phyloP scores from a whole-genome alignment of 2,329 filamentous ascomycete species.

The Fusarium transvaalense region DNA sequence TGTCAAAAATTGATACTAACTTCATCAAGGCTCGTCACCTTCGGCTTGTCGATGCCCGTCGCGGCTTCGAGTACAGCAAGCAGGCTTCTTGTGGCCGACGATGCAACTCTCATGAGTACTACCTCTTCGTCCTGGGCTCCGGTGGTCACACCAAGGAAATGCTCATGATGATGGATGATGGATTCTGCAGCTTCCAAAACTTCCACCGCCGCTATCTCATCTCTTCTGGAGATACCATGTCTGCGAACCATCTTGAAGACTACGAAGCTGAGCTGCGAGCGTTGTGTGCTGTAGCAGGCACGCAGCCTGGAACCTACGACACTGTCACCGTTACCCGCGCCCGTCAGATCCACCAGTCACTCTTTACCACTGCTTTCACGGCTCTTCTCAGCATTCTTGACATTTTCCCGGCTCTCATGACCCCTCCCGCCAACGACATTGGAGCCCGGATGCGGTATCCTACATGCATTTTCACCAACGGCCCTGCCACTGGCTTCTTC shows the following conservation, averaged over 20 bases:
- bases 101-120: slow-evolving; percentile 58
- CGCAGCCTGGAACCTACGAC: slow-evolving; percentile 66
- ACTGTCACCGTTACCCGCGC: slow-evolving; percentile 80
- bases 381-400: slow-evolving; percentile 73
- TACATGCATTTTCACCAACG: slow-evolving; percentile 85
- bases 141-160: slow-evolving; percentile 97
- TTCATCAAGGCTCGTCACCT: slow-evolving; percentile 49
- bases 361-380: slow-evolving; percentile 78
- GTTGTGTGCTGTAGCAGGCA: slow-evolving; percentile 33
- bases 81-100: not conserved
- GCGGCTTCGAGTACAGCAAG: slow-evolving; percentile 35
- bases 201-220: slow-evolving; percentile 85
- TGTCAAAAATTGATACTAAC: slow-evolving; percentile 1
- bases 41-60: slow-evolving; percentile 45
- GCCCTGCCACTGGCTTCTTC: slow-evolving; percentile 88
- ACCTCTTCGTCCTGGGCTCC: slow-evolving; percentile 87
- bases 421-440: slow-evolving; percentile 45
- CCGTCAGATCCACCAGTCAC: slow-evolving; percentile 83
- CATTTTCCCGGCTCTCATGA: slow-evolving; percentile 69
- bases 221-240: slow-evolving; percentile 78
- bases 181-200: slow-evolving; percentile 62
- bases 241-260: slow-evolving; percentile 74
- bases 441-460: slow-evolving; percentile 63
- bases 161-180: slow-evolving; percentile 80
- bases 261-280: slow-evolving; percentile 54